Conservation (phyloP, 495 filamentous ascomycete genomes). For the Pseudomonodictys pantanalensis region DNA sequence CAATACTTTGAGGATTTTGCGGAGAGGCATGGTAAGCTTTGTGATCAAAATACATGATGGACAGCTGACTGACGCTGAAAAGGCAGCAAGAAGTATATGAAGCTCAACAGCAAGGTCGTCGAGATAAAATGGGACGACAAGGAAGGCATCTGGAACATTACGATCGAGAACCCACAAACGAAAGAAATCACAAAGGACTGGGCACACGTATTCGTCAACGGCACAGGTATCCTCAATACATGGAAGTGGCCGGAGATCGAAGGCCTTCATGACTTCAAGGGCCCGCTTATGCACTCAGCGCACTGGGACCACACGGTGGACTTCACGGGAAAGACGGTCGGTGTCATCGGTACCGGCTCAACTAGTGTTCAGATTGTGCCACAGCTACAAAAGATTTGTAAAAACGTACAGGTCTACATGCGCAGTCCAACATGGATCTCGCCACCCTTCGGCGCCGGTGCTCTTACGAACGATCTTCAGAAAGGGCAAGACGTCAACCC, state of each 20-base stretch:
- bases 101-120: slow-evolving; percentile 37
- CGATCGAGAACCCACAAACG: slow-evolving; percentile 24
- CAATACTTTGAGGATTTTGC: slow-evolving; percentile 39
- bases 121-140: slow-evolving; percentile 35
- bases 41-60: neutral
- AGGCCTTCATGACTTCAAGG: slow-evolving; percentile 34
- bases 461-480: slow-evolving; percentile 21
- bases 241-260: slow-evolving; percentile 35
- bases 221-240: slow-evolving; percentile 36
- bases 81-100: slow-evolving; percentile 35
- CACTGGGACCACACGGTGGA: slow-evolving; percentile 56
- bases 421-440: slow-evolving; percentile 34
- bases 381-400: slow-evolving; percentile 34
- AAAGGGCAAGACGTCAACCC: slow-evolving; percentile 32
- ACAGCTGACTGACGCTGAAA: neutral
- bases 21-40: slow-evolving; percentile 29
- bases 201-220: slow-evolving; percentile 39
- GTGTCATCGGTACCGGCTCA: slow-evolving; percentile 52
- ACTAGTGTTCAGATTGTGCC: slow-evolving; percentile 36
- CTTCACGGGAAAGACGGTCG: slow-evolving; percentile 54
- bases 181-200: slow-evolving; percentile 24
- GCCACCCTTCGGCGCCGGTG: slow-evolving; percentile 32
- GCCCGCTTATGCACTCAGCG: slow-evolving; percentile 49
- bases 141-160: slow-evolving; percentile 32
- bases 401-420: slow-evolving; percentile 32